These are phyloP conservation scores for Lipomyces yamadae DNA, from an alignment of 805 yeast genomes.

Conservation along the genomic window DNA sequence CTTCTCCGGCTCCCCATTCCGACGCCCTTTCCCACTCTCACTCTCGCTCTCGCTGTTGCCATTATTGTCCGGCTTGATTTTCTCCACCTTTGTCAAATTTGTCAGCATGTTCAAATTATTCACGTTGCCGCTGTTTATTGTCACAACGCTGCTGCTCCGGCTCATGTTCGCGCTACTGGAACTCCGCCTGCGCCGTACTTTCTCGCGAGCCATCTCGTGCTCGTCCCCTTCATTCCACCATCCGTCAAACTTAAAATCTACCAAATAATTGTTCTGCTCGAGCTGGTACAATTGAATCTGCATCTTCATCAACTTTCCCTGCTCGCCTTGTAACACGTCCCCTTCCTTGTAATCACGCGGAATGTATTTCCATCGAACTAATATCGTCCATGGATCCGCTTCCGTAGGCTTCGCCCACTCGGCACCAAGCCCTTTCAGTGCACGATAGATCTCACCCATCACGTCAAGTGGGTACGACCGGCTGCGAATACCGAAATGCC, in stretches of 20 bases:
- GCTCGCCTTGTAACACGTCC: slow-evolving; percentile 41
- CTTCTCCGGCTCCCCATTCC: background rate
- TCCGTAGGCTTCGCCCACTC: slow-evolving; percentile 97
- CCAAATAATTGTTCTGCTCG: slow-evolving; percentile 93
- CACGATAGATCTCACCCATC: slow-evolving; percentile 97
- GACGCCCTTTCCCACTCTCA: background rate
- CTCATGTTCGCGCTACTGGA: slow-evolving; percentile 24
- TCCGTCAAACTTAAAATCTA: slow-evolving; percentile 97
- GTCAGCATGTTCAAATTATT: slow-evolving; percentile 30
- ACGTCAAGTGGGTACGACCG: slow-evolving; percentile 96
- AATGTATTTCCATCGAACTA: slow-evolving; percentile 89
- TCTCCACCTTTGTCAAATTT: slow-evolving; percentile 44
- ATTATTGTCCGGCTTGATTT: slow-evolving; percentile 30
- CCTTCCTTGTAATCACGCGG: slow-evolving; percentile 42
- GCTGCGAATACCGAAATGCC: slow-evolving; percentile 98
- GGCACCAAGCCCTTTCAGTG: slow-evolving; percentile 89
- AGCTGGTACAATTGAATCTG: slow-evolving; percentile 93
- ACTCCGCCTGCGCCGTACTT: slow-evolving; percentile 31
- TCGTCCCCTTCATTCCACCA: slow-evolving; percentile 66
- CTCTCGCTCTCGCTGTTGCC: background rate
- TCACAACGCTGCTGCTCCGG: slow-evolving; percentile 28
- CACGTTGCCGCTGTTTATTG: slow-evolving; percentile 32
- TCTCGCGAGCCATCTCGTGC: slow-evolving; percentile 35
- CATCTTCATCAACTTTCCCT: slow-evolving; percentile 76
- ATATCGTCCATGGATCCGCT: slow-evolving; percentile 82